Base-by-base conservation (phyloP, 371 early-diverging fungal species). In the Globomyces sp. region DNA sequence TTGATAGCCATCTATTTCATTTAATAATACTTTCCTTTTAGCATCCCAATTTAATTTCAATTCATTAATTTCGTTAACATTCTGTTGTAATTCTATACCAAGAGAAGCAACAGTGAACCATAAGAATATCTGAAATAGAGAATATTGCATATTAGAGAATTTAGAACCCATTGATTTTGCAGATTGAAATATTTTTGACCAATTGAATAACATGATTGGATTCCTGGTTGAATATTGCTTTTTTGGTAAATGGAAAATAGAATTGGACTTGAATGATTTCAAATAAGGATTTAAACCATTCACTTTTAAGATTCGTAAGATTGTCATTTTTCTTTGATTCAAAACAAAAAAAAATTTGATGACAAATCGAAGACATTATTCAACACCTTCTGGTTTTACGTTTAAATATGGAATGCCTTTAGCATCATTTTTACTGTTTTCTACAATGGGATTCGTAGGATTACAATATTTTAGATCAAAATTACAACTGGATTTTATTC, bases 101-200 rank as follows among this genome's bases (percentile, higher is more conserved):
- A 51, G 24, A n/a, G 52, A 51, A n/a, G 24, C 52, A 51, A 51
- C 52, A 51, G 34, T 51, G 5, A 51, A 13, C 52, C 52, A 51
- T 51, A 51, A 13, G 34, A 51, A 51, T 8, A 51, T 51, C 2
- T 51, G 52, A 24, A 51, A 51, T 24, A 24, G 24, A 24, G 24
- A 24, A 24, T 24, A 24, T 24, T 24, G 24, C 24, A 24, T 24
- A 24, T 24, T 24, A 24, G 24, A 24, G 24, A 24, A 24, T 24
- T 24, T 24, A 24, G 24, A 24, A 24, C 24, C 24, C 24, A 24
- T 24, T 24, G 24, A 24, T 24, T 24, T 24, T 24, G 24, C 24
- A 24, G 24, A 24, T 24, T 24, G 24, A 24, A 24, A 24, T 24
- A 24, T 24, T 24, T 24, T 24, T 24, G 24, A 24, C 24, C 24